phyloP scores from a whole-genome alignment of 495 filamentous ascomycete species.

The Amniculicola lignicola region DNA sequence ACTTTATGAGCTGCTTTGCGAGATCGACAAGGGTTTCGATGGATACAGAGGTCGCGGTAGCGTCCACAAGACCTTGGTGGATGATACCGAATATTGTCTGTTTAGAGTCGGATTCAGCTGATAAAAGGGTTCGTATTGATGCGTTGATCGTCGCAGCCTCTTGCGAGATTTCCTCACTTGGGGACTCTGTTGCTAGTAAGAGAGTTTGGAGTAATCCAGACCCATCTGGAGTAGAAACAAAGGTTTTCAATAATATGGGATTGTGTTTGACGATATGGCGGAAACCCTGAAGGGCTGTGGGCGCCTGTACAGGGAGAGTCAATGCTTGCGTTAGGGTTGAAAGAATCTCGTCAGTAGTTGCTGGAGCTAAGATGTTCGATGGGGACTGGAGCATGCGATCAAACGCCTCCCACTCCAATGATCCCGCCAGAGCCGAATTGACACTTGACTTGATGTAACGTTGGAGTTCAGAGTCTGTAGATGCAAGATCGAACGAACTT shows the following conservation, averaged over 20 bases:
- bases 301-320: constrained; percentile 33
- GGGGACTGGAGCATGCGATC: constrained; percentile 27
- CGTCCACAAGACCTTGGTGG: constrained; percentile 49
- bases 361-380: constrained; percentile 20
- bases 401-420: constrained; percentile 32
- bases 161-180: constrained; percentile 52
- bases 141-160: constrained; percentile 47
- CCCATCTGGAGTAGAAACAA: constrained; percentile 43
- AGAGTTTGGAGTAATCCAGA: constrained; percentile 55
- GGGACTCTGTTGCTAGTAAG: constrained; percentile 55
- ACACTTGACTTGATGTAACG: constrained; percentile 31
- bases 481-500: constrained; percentile 24
- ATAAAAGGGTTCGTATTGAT: constrained; percentile 25
- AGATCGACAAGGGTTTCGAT: constrained; percentile 53
- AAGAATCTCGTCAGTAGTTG: constrained; percentile 34
- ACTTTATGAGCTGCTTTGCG: constrained; percentile 51
- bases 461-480: constrained; percentile 35
- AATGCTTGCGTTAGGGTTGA: constrained; percentile 40
- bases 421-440: constrained; percentile 24
- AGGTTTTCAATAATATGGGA: constrained; percentile 34
- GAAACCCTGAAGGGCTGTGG: constrained; percentile 39
- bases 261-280: constrained; percentile 37
- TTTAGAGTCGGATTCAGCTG: constrained; percentile 15
- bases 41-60: constrained; percentile 52
- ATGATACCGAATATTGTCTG: constrained; percentile 49